phyloP scores from a whole-genome alignment of 2,329 filamentous ascomycete species.

The Phaeoacremonium minimum region DNA sequence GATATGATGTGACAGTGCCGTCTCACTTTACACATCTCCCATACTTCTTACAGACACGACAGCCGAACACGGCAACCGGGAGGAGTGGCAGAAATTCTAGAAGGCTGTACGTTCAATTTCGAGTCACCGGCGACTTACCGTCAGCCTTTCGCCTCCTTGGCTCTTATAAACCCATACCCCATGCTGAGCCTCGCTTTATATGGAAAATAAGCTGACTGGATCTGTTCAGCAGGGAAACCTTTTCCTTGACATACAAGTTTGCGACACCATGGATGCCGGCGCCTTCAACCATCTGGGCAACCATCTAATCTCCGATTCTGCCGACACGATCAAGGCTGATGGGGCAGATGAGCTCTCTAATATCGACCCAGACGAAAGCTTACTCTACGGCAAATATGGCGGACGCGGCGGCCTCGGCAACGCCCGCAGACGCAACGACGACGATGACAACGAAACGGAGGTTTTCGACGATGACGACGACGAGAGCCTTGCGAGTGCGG shows the following conservation, averaged over 20 bases:
- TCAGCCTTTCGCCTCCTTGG: no score
- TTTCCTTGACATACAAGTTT: no score
- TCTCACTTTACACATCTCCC: slow-evolving; percentile 9
- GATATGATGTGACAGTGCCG: background rate
- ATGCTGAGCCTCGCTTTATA: no score
- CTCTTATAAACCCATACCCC: no score
- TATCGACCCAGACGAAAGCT: slow-evolving; percentile 73
- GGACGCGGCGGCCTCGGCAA: slow-evolving; percentile 46
- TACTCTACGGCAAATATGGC: slow-evolving; percentile 69
- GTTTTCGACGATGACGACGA: slow-evolving; percentile 78
- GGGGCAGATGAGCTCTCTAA: slow-evolving; percentile 70
- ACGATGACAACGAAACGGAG: slow-evolving; percentile 87
- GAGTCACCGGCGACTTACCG: background rate
- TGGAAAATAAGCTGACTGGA: no score
- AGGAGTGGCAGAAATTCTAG: slow-evolving; percentile 7
- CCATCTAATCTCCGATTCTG: slow-evolving; percentile 79
- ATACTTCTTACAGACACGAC: slow-evolving; percentile 7
- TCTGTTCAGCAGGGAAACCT: no score
- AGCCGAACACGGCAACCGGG: slow-evolving; percentile 2
- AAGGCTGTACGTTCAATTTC: slow-evolving; percentile 7
- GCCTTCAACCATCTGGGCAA: slow-evolving; percentile 87
- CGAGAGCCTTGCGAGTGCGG: slow-evolving; percentile 72
- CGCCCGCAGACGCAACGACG: slow-evolving; percentile 58
- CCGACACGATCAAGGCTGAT: slow-evolving; percentile 81
- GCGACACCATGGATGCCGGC: slow-evolving; percentile 63